phyloP scores from a whole-genome alignment of 768 basidiomycete species.

The Auriscalpium vulgare region DNA sequence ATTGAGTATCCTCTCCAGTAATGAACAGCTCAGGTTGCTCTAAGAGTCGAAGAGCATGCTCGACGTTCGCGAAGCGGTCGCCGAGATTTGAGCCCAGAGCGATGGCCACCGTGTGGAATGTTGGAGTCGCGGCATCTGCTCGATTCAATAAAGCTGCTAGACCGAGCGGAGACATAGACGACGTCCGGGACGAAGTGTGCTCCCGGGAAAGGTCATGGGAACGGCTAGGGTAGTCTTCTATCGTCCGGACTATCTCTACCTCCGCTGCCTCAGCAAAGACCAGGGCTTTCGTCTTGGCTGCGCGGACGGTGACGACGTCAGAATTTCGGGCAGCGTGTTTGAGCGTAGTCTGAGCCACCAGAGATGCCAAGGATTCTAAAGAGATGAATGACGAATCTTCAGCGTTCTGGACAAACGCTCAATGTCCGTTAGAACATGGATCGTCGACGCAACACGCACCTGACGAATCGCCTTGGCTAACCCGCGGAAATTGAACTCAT shows the following conservation, averaged over 20 bases:
- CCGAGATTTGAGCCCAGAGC: conserved; percentile 90
- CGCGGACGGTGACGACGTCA: conserved; percentile 40
- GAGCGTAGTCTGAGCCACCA: conserved; percentile 42
- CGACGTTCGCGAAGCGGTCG: conserved; percentile 78
- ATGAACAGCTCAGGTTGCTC: conserved; percentile 35
- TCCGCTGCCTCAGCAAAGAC: conserved; percentile 59
- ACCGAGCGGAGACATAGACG: not conserved
- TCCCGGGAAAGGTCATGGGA: not conserved
- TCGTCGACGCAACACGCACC: conserved; percentile 24
- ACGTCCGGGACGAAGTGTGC: not conserved
- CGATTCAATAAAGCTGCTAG: not conserved
- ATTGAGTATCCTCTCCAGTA: conserved; percentile 16
- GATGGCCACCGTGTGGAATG: conserved; percentile 44
- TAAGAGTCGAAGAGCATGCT: conserved; percentile 63
- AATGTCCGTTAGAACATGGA: not conserved
- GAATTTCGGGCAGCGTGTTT: conserved; percentile 14
- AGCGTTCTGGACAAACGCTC: conserved; percentile 33
- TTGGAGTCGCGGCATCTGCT: not conserved
- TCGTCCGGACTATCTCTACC: conserved; percentile 47
- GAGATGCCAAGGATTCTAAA: conserved; percentile 61
- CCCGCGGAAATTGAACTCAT: conserved; percentile 31
- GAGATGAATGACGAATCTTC: conserved; percentile 46
- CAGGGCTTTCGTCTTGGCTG: conserved; percentile 67
- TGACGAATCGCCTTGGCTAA: conserved; percentile 29
- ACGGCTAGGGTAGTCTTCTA: conserved; percentile 26